phyloP scores from a whole-genome alignment of 306 rosid genomes.

The Coriaria nepalensis region DNA sequence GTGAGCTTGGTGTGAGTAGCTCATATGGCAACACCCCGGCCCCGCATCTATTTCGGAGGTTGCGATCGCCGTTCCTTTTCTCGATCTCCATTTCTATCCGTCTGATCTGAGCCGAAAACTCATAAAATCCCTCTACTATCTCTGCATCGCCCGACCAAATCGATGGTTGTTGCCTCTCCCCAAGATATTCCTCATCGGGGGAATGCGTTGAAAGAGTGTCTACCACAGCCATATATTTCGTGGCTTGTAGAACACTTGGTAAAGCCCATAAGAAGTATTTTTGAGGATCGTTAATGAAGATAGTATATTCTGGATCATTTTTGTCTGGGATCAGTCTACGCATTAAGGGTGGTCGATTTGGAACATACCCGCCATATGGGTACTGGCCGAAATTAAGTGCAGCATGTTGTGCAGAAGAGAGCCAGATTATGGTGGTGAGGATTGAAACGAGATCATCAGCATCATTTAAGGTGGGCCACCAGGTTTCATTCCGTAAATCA shows the following conservation, averaged over 20 bases:
- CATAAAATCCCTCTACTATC: slow-evolving; percentile 45
- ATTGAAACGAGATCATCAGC: slow-evolving; percentile 49
- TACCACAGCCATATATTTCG: slow-evolving; percentile 80
- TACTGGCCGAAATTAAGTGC: slow-evolving; percentile 97
- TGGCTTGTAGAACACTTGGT: slow-evolving; percentile 61
- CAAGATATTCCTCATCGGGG: slow-evolving; percentile 86
- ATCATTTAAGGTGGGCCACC: slow-evolving; percentile 74
- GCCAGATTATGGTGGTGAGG: slow-evolving; percentile 74
- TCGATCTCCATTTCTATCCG: slow-evolving; percentile 71
- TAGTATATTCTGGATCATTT: slow-evolving; percentile 50
- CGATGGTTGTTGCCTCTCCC: slow-evolving; percentile 67
- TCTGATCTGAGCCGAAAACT: slow-evolving; percentile 51
- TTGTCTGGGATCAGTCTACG: slow-evolving; percentile 70
- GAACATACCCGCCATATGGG: slow-evolving; percentile 89
- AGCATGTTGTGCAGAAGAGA: slow-evolving; percentile 90
- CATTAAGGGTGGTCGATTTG: slow-evolving; percentile 83
- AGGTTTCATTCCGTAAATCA: slow-evolving; percentile 43
- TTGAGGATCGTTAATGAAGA: slow-evolving; percentile 67
- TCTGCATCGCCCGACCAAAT: slow-evolving; percentile 67
- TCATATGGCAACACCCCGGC: slow-evolving; percentile 92
- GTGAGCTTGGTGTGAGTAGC: slow-evolving; percentile 81
- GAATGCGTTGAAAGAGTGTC: slow-evolving; percentile 83
- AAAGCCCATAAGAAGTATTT: slow-evolving; percentile 50
- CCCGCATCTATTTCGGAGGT: slow-evolving; percentile 63
- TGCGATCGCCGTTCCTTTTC: slow-evolving; percentile 36